Conservation (phyloP, 2,329 filamentous ascomycete genomes). For the Venturia nashicola region DNA sequence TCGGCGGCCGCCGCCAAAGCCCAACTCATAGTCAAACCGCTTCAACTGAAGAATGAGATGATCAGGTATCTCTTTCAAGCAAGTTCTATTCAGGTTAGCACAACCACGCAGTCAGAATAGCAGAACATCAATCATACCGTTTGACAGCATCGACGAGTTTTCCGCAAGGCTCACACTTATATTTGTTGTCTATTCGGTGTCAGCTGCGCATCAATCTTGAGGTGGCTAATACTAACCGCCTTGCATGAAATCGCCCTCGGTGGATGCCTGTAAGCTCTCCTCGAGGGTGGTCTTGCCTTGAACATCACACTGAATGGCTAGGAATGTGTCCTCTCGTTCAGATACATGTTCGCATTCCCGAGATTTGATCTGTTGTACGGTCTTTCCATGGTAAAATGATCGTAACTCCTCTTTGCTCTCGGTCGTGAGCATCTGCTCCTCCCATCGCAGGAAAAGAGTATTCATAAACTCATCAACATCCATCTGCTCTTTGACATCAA, state of each 20-base stretch:
- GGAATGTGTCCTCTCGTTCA: slow-evolving; percentile 79
- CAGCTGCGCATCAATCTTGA: neutral
- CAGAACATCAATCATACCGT: slow-evolving; percentile 35
- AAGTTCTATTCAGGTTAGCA: slow-evolving; percentile 47
- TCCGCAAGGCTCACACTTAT: slow-evolving; percentile 87
- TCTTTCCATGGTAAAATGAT: slow-evolving; percentile 79
- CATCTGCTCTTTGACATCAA: slow-evolving; percentile 88
- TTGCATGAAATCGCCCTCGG: slow-evolving; percentile 92
- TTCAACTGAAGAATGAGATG: slow-evolving; percentile 94
- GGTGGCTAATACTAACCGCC: slow-evolving; percentile 43
- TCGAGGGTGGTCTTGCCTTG: slow-evolving; percentile 76
- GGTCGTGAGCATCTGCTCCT: slow-evolving; percentile 58
- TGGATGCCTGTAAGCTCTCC: slow-evolving; percentile 88
- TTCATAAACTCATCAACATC: slow-evolving; percentile 98
- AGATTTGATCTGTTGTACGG: slow-evolving; percentile 90
- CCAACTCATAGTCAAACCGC: slow-evolving; percentile 70
- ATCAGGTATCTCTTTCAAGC: slow-evolving; percentile 83
- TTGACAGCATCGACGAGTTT: slow-evolving; percentile 84
- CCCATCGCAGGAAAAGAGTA: slow-evolving; percentile 81
- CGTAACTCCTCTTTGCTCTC: slow-evolving; percentile 63
- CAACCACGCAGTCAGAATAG: neutral
- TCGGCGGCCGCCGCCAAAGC: slow-evolving; percentile 51
- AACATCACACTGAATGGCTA: slow-evolving; percentile 90
- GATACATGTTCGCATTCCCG: slow-evolving; percentile 92
- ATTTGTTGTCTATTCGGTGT: slow-evolving; percentile 66